These are phyloP conservation scores for Infundibulicybe gibba DNA, from an alignment of 768 basidiomycete species.

Conservation along the genomic window DNA sequence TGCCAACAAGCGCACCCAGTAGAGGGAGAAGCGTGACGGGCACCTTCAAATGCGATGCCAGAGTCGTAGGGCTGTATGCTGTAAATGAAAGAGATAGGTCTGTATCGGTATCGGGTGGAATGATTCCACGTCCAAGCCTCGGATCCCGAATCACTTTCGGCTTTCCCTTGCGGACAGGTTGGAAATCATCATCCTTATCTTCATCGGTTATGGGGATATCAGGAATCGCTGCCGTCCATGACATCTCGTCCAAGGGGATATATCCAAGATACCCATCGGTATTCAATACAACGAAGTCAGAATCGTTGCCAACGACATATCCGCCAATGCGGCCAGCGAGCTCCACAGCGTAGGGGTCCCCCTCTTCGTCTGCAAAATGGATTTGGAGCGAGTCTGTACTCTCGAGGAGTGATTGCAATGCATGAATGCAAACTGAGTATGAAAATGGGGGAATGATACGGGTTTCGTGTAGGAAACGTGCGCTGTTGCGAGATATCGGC, in stretches of 20 bases:
- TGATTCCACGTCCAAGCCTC: slow-evolving; percentile 31
- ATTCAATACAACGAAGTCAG: slow-evolving; percentile 79
- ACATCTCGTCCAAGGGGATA: slow-evolving; percentile 72
- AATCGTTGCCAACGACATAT: slow-evolving; percentile 77
- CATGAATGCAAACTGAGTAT: slow-evolving; percentile 54
- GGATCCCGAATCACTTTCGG: slow-evolving; percentile 31
- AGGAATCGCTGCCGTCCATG: slow-evolving; percentile 46
- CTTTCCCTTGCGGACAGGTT: slow-evolving; percentile 52
- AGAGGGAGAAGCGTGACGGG: slow-evolving; percentile 73
- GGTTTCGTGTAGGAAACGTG: slow-evolving; percentile 70
- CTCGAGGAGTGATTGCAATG: slow-evolving; percentile 38
- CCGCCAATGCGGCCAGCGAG: slow-evolving; percentile 70
- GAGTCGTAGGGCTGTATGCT: slow-evolving; percentile 55
- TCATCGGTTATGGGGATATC: slow-evolving; percentile 23
- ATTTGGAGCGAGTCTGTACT: slow-evolving; percentile 39
- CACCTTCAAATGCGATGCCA: slow-evolving; percentile 65
- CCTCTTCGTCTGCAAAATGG: slow-evolving; percentile 79
- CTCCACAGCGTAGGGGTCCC: slow-evolving; percentile 81
- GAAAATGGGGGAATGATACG: slow-evolving; percentile 70
- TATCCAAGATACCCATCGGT: slow-evolving; percentile 76
- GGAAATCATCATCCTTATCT: slow-evolving; percentile 54
- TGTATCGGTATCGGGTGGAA: slow-evolving; percentile 49
- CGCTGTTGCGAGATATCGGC: slow-evolving; percentile 50
- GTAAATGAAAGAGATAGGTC: slow-evolving; percentile 50
- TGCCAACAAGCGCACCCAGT: slow-evolving; percentile 75